Evolutionary conservation across 371 early-diverging fungal genomes (phyloP), one percentile per base, ranked within the genome.

Genomic region (Apophysomyces sp.): DNA sequence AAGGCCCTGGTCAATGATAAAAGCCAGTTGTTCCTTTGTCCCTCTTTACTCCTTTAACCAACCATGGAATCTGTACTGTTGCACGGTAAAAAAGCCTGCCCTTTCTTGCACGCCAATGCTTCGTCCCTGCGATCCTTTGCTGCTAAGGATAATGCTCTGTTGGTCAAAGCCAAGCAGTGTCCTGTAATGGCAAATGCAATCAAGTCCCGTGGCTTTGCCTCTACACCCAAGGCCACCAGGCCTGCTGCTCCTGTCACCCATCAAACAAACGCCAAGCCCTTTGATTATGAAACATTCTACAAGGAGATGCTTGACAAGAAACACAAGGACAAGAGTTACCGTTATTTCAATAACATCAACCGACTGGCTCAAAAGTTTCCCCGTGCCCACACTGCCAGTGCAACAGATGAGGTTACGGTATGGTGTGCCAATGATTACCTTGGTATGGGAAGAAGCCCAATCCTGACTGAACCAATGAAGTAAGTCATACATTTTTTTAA

Each of bases 401-500:
- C 80, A 40, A 80, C 86, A 32, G 87, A 92, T 67, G 72, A 85
- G 61, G 96, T 96, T 41, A 93, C 94, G n/a, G 97, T 96, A 51
- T 96, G 97, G 97, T 96, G 97, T 80, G 89, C 92, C 69, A 96
- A 96, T 84, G 97, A 96, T 73, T 96, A 96, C 71, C 86, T 96
- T 54, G 97, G 95, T 40, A 94, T 94, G 92, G 82, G 87, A 58
- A 88, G 91, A 78, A 85, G 91, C 78, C 90, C 93, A 1, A 69
- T 78, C 18, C 93, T 95, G 15, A 69, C 86, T 26, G 87, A 92
- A 6, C 79, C 88, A 55, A 95, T 96, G 94, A 92, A 92, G 87
- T 79, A 74, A 55, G 78, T 63, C 32, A 0, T 21, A n/a, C n/a
- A n/a, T n/a, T n/a, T n/a, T n/a, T n/a, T n/a, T n/a, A n/a, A n/a